Conservation (phyloP, 345 rosid genomes). For the Toxicodendron radicans region DNA sequence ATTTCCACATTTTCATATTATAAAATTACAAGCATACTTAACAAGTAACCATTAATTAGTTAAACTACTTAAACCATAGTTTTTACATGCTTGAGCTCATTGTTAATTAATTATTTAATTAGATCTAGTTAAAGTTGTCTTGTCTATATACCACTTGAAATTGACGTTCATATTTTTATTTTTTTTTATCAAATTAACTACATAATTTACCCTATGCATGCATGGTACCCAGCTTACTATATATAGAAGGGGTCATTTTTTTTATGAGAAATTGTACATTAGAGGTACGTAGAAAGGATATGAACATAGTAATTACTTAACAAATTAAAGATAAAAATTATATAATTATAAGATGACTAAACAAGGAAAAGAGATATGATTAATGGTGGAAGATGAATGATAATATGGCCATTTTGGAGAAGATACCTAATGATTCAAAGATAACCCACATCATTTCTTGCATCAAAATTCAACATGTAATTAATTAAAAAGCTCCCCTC, state of each 20-base stretch:
- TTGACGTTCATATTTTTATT: not conserved
- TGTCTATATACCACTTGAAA: not conserved
- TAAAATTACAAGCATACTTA: not conserved
- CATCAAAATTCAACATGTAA: constrained; percentile 35
- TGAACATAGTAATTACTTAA: not conserved
- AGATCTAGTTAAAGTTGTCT: not conserved
- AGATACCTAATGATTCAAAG: constrained; percentile 35
- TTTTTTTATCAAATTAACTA: not conserved
- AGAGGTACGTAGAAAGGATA: not conserved
- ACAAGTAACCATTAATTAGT: constrained; percentile 7
- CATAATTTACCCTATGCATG: no score
- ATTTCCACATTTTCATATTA: not conserved
- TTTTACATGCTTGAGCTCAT: no score
- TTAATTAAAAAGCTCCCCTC: constrained; percentile 21
- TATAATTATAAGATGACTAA: not conserved
- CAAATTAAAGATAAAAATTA: no score
- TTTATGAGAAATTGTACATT: no score
- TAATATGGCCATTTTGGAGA: constrained; percentile 29
- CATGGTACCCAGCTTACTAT: no score
- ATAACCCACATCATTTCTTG: constrained; percentile 34
- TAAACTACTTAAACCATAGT: no score
- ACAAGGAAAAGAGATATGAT: constrained; percentile 20
- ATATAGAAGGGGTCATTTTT: no score
- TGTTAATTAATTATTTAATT: no score
- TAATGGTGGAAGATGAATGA: constrained; percentile 19